Conservation (phyloP, 1,139 yeast genomes). For the Sugiyamaella paludigena region DNA sequence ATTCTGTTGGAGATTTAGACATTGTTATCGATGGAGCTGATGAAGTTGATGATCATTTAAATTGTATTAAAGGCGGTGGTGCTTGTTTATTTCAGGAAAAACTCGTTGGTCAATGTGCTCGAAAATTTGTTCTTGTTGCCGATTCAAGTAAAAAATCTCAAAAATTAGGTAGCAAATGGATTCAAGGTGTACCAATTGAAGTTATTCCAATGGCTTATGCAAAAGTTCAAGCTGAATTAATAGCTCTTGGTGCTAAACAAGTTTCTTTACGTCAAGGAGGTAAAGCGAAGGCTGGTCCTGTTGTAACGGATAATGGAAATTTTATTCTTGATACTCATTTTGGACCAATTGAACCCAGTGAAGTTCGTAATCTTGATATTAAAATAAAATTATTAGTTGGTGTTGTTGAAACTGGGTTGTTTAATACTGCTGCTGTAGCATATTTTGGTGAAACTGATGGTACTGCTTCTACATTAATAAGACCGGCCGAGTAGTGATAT, state of each 20-base stretch:
- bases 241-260: slow-evolving; percentile 59
- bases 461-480: slow-evolving; percentile 41
- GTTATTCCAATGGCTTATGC: slow-evolving; percentile 87
- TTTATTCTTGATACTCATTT: slow-evolving; percentile 92
- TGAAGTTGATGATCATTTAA: slow-evolving; percentile 78
- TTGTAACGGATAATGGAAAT: slow-evolving; percentile 95
- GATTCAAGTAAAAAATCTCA: slow-evolving; percentile 79
- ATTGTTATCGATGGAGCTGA: slow-evolving; percentile 99
- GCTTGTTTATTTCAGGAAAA: slow-evolving; percentile 97
- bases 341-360: slow-evolving; percentile 66
- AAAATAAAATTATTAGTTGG: slow-evolving; percentile 79
- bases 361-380: slow-evolving; percentile 51
- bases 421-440: slow-evolving; percentile 70
- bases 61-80: slow-evolving; percentile 97
- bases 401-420: slow-evolving; percentile 95
- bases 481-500: not conserved
- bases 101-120: slow-evolving; percentile 80
- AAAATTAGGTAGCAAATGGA: slow-evolving; percentile 76
- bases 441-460: slow-evolving; percentile 88
- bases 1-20: slow-evolving; percentile 61
- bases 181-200: slow-evolving; percentile 91
- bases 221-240: slow-evolving; percentile 65
- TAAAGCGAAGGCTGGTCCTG: slow-evolving; percentile 93
- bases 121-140: slow-evolving; percentile 81
- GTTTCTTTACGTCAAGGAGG: slow-evolving; percentile 82